Evolutionary conservation across 2,329 filamentous ascomycete genomes (phyloP).

Genomic region (Coniella lustricola): DNA sequence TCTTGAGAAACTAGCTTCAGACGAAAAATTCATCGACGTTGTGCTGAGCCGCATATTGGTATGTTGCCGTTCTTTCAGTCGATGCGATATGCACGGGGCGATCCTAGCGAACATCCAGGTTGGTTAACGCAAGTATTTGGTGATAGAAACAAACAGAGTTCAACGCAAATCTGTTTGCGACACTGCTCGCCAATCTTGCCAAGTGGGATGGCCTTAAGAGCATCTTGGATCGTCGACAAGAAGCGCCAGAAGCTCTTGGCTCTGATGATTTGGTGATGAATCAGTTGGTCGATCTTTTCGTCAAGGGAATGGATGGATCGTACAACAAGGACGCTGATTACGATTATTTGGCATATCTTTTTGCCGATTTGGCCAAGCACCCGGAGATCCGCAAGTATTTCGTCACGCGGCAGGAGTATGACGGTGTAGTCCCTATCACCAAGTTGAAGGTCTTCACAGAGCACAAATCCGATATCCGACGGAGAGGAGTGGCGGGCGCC

Average conservation of each 20-base stretch:
- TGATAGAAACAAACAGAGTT: constrained; percentile 57
- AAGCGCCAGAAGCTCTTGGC: constrained; percentile 60
- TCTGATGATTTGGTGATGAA: constrained; percentile 72
- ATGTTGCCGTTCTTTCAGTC: constrained; percentile 28
- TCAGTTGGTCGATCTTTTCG: constrained; percentile 91
- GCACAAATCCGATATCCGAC: constrained; percentile 72
- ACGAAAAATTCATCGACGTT: constrained; percentile 73
- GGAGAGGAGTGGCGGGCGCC: constrained; percentile 90
- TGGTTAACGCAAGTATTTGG: too few species aligned
- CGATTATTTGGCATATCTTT: constrained; percentile 90
- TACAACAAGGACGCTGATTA: constrained; percentile 83
- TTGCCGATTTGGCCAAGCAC: constrained; percentile 86
- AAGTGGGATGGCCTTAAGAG: constrained; percentile 70
- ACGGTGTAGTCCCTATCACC: constrained; percentile 77
- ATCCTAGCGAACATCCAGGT: too few species aligned
- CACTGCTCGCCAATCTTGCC: constrained; percentile 86
- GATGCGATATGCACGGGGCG: too few species aligned
- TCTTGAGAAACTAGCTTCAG: constrained; percentile 62
- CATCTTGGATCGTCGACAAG: constrained; percentile 61
- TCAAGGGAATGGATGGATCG: constrained; percentile 74
- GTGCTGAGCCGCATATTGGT: constrained; percentile 70
- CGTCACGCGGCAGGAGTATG: constrained; percentile 65
- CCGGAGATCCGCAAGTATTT: constrained; percentile 70
- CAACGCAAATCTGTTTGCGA: constrained; percentile 78
- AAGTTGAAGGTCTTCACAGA: constrained; percentile 95